Conservation (phyloP, 2,329 filamentous ascomycete species). For the Neocatenulostroma microsporum region DNA sequence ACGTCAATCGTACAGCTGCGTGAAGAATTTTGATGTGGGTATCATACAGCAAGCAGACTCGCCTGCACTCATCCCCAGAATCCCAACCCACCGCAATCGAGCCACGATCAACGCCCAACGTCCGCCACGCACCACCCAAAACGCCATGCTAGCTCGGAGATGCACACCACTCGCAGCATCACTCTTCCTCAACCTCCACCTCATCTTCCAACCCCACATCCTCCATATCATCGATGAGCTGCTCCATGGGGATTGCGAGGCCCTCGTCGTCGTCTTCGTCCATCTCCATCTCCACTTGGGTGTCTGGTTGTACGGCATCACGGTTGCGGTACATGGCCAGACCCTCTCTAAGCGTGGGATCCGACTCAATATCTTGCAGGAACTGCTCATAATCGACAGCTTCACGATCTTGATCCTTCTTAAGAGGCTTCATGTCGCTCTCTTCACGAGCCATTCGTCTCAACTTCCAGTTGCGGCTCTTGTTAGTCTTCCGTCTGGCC, state of each 20-base stretch:
- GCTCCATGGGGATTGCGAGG: conserved; percentile 43
- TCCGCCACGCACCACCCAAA: too few species aligned
- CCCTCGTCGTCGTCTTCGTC: conserved; percentile 49
- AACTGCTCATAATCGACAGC: conserved; percentile 97
- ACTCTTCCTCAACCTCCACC: too few species aligned
- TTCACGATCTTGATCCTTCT: conserved; percentile 78
- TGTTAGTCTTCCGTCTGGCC: conserved; percentile 68
- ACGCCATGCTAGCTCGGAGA: too few species aligned
- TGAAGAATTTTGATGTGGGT: too few species aligned
- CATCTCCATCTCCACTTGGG: conserved; percentile 51
- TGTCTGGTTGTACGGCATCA: conserved; percentile 34
- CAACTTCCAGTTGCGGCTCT: conserved; percentile 76
- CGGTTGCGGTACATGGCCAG: conserved; percentile 77
- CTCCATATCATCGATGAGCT: conserved; percentile 83
- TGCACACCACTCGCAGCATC: too few species aligned
- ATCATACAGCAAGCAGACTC: too few species aligned
- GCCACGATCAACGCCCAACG: too few species aligned
- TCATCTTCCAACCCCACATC: conserved; percentile 66
- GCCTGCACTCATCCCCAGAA: too few species aligned
- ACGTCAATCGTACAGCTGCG: too few species aligned
- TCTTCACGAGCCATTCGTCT: conserved; percentile 90
- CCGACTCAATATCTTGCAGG: conserved; percentile 92
- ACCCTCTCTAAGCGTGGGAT: conserved; percentile 75
- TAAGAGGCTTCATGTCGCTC: conserved; percentile 75
- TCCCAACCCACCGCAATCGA: too few species aligned